Percentiles rank a stretch among this genome's conserved stretches.
These are phyloP conservation scores for Beverwykella pulmonaria DNA, from an alignment of 495 filamentous ascomycete species.

Conservation along the genomic window DNA sequence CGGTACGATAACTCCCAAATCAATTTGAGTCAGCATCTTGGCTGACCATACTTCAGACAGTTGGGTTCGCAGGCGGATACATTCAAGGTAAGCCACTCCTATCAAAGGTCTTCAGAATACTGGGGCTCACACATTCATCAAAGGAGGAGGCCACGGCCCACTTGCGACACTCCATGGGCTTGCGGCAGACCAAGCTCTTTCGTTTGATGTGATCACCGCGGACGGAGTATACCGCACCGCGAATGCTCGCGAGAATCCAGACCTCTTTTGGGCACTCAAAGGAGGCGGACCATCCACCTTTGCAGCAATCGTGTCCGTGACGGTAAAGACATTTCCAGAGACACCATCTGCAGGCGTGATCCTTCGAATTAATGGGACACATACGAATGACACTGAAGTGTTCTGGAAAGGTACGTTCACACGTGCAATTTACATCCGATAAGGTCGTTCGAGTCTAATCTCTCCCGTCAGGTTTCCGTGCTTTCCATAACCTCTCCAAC, in stretches of 20 bases:
- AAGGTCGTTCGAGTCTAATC: too few species aligned
- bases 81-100: neutral
- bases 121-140: slow-evolving; percentile 43
- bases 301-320: slow-evolving; percentile 5
- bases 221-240: slow-evolving; percentile 15
- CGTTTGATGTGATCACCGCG: slow-evolving; percentile 46
- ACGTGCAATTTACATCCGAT: neutral
- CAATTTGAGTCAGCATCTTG: neutral
- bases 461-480: neutral
- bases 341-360: slow-evolving; percentile 5
- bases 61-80: slow-evolving; percentile 48
- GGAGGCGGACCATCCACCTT: slow-evolving; percentile 20
- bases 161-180: slow-evolving; percentile 56
- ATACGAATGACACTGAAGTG: slow-evolving; percentile 12
- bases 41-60: neutral
- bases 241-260: slow-evolving; percentile 17
- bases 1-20: slow-evolving; percentile 20
- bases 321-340: slow-evolving; percentile 27
- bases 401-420: slow-evolving; percentile 25
- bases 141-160: slow-evolving; percentile 62
- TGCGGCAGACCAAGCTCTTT: slow-evolving; percentile 57
- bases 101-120: neutral
- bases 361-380: slow-evolving; percentile 10
- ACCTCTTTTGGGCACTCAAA: slow-evolving; percentile 30
- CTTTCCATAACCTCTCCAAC: slow-evolving; percentile 15